phyloP scores from a whole-genome alignment of 129 eudicot genomes.

The Chrysanthemum seticuspe region DNA sequence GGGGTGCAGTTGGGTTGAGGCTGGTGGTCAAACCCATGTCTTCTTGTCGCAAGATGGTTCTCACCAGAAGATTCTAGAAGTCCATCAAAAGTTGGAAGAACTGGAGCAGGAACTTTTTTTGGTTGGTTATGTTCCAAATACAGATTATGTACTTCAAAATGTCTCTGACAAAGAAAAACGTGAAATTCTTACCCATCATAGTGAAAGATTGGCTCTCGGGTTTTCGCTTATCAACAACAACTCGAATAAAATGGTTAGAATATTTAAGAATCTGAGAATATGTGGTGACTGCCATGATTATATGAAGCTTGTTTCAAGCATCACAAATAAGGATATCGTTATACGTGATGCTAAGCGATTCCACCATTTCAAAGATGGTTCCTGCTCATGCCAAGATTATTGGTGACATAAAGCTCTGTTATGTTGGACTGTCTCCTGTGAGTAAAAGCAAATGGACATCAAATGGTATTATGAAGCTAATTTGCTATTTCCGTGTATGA shows the following conservation, averaged over 20 bases:
- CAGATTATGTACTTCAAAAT: constrained; percentile 39
- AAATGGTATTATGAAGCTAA: not conserved
- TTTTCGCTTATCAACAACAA: constrained; percentile 37
- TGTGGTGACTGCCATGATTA: constrained; percentile 47
- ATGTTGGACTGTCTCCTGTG: constrained; percentile 8
- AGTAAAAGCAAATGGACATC: not conserved
- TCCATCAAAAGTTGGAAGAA: constrained; percentile 41
- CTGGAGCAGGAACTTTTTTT: constrained; percentile 17
- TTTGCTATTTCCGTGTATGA: not conserved
- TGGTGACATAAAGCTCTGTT: constrained; percentile 32
- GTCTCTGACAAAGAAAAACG: constrained; percentile 35
- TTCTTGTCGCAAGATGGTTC: constrained; percentile 45
- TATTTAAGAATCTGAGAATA: constrained; percentile 43
- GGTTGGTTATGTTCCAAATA: constrained; percentile 38
- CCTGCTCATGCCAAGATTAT: constrained; percentile 46
- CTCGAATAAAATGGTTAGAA: constrained; percentile 34
- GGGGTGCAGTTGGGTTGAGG: constrained; percentile 49
- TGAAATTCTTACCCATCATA: constrained; percentile 36
- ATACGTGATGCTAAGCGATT: constrained; percentile 43
- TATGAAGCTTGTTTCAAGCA: constrained; percentile 37
- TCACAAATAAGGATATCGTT: constrained; percentile 30
- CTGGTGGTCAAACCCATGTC: constrained; percentile 33
- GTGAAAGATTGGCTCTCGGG: constrained; percentile 44
- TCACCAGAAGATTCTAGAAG: constrained; percentile 28
- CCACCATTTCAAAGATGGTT: constrained; percentile 36